Evolutionary conservation across 2,329 filamentous ascomycete species (phyloP).

Genomic region (Sarocladiaceae sp.): DNA sequence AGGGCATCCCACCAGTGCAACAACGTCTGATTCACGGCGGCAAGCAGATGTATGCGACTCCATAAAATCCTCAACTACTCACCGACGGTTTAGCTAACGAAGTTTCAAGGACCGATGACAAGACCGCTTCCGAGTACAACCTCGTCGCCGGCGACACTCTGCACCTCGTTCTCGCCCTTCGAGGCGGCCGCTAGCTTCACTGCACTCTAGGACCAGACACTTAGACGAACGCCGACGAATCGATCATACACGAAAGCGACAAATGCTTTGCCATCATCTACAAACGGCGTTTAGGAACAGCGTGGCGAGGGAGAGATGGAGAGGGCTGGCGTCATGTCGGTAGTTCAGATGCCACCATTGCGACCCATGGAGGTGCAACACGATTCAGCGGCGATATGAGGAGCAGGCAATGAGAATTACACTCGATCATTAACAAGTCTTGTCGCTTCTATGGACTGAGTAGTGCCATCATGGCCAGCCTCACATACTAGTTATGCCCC

Average conservation of each 20-base stretch:
- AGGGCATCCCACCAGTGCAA: slow-evolving; percentile 95
- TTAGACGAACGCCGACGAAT: background rate
- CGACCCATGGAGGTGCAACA: too few species aligned
- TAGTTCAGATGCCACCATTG: too few species aligned
- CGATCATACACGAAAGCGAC: background rate
- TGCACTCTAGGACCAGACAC: background rate
- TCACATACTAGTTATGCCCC: too few species aligned
- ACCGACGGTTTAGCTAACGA: too few species aligned
- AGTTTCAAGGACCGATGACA: slow-evolving; percentile 92
- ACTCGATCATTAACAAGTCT: too few species aligned
- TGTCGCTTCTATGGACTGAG: too few species aligned
- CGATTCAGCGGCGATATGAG: too few species aligned
- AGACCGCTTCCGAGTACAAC: slow-evolving; percentile 84
- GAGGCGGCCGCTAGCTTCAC: slow-evolving; percentile 57
- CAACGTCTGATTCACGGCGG: slow-evolving; percentile 94
- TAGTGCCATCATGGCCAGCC: too few species aligned
- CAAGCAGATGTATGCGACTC: slow-evolving; percentile 79
- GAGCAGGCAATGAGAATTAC: too few species aligned
- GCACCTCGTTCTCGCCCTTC: slow-evolving; percentile 90
- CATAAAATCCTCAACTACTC: too few species aligned
- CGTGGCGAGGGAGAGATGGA: background rate
- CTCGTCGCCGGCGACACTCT: slow-evolving; percentile 90
- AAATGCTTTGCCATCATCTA: background rate
- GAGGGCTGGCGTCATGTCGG: too few species aligned
- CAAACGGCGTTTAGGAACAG: slow-evolving; percentile 4